Conservation (phyloP, 225 moss, liverwort and hornwort genomes). For the Lunularia cruciata region DNA sequence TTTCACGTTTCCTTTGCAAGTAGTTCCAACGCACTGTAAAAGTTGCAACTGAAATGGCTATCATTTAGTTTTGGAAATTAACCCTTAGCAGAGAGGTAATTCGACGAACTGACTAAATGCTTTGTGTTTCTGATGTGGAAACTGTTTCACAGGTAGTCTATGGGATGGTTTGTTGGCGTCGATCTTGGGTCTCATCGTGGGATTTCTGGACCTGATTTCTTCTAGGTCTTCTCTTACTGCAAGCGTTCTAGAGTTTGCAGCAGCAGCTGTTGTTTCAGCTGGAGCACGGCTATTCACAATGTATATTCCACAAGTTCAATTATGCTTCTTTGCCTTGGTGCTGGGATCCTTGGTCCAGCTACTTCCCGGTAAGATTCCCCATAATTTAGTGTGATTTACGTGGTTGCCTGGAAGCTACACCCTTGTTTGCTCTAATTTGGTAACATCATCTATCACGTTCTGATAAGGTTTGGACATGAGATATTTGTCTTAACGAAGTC, state of each 20-base stretch:
- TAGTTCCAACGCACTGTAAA: no score
- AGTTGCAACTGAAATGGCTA: no score
- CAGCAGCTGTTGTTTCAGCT: slow-evolving; percentile 66
- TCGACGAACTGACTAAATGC: no score
- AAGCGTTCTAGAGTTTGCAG: slow-evolving; percentile 62
- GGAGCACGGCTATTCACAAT: slow-evolving; percentile 47
- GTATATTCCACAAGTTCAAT: slow-evolving; percentile 38
- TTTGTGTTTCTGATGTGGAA: background rate
- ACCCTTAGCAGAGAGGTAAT: no score
- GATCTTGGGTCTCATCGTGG: slow-evolving; percentile 61
- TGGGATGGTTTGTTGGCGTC: slow-evolving; percentile 66
- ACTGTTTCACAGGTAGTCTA: slow-evolving; percentile 48
- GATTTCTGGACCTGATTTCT: slow-evolving; percentile 65
- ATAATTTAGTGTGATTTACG: background rate
- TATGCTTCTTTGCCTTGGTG: slow-evolving; percentile 79
- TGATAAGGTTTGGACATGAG: no score
- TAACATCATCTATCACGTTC: no score
- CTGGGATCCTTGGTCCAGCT: slow-evolving; percentile 76
- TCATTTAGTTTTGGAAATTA: no score
- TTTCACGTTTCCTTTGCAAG: no score
- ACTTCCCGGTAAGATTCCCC: slow-evolving; percentile 53
- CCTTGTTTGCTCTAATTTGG: background rate
- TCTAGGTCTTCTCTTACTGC: slow-evolving; percentile 56
- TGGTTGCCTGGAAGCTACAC: background rate
- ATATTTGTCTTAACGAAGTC: background rate